Conservation (phyloP, 2,329 filamentous ascomycete species). For the Stachybotrys elegans region DNA sequence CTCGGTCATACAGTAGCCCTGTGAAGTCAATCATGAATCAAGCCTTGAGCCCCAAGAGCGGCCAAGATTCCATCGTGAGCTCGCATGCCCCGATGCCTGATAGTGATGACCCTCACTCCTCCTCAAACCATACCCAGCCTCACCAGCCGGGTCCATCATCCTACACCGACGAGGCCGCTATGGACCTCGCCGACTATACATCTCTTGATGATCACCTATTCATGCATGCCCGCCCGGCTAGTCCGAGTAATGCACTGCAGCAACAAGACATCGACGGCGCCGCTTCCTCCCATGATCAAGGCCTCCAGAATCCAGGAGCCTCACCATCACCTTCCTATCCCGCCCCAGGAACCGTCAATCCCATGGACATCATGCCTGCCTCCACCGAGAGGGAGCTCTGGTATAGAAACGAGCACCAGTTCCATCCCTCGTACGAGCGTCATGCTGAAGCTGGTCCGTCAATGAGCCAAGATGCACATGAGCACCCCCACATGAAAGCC, state of each 20-base stretch:
- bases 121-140: not conserved
- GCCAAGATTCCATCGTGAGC: slow-evolving; percentile 7
- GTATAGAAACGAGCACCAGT: slow-evolving; percentile 31
- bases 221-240: too few relatives aligned
- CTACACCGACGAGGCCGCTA: not conserved
- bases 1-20: slow-evolving; percentile 27
- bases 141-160: too few relatives aligned
- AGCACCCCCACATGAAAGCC: slow-evolving; percentile 4
- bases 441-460: slow-evolving; percentile 13
- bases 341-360: slow-evolving; percentile 44
- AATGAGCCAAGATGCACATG: not conserved
- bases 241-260: too few relatives aligned
- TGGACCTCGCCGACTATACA: not conserved
- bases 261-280: not conserved
- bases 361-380: slow-evolving; percentile 48
- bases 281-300: too few relatives aligned
- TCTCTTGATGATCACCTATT: not conserved
- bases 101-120: slow-evolving; percentile 1
- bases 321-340: slow-evolving; percentile 26
- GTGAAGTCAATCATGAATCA: slow-evolving; percentile 29
- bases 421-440: slow-evolving; percentile 22
- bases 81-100: slow-evolving; percentile 7
- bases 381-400: slow-evolving; percentile 31
- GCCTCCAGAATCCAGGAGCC: slow-evolving; percentile 11
- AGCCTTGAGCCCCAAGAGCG: slow-evolving; percentile 29